Evolutionary conservation across 257 asterid species (phyloP).

Genomic region (Fraxinus cuspidata): DNA sequence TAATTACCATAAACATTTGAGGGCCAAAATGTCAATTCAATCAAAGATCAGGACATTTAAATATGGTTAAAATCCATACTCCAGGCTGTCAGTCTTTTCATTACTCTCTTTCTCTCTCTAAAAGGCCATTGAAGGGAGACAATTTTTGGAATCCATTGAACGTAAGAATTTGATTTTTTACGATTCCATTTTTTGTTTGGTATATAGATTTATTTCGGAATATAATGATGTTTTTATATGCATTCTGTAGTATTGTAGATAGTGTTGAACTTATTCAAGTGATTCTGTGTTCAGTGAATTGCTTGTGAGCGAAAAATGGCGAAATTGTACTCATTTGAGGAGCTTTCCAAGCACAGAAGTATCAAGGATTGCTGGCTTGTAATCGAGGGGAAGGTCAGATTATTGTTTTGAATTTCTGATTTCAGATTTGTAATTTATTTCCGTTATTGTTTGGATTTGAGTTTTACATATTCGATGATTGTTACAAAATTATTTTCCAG

Average conservation of each 20-base stretch:
- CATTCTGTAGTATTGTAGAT: background rate
- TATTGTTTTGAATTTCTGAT: background rate
- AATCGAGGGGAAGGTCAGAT: conserved; percentile 74
- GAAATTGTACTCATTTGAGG: conserved; percentile 58
- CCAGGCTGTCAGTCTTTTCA: background rate
- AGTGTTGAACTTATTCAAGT: background rate
- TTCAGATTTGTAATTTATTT: background rate
- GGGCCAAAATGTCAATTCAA: background rate
- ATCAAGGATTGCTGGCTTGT: conserved; percentile 90
- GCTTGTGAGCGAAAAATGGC: conserved; percentile 43
- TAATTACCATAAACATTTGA: background rate
- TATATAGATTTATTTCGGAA: background rate
- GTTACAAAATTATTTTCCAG: background rate
- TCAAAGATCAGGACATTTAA: background rate
- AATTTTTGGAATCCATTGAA: background rate
- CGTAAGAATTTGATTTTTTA: background rate
- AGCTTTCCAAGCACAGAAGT: conserved; percentile 72
- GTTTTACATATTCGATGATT: background rate
- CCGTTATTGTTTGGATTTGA: background rate
- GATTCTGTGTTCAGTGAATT: background rate
- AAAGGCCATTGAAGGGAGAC: background rate
- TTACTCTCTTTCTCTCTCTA: background rate
- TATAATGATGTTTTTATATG: background rate
- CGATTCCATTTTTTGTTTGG: background rate
- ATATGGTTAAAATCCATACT: background rate